Evolutionary conservation across 495 filamentous ascomycete genomes (phyloP).

Genomic region (Ramalina intermedia): DNA sequence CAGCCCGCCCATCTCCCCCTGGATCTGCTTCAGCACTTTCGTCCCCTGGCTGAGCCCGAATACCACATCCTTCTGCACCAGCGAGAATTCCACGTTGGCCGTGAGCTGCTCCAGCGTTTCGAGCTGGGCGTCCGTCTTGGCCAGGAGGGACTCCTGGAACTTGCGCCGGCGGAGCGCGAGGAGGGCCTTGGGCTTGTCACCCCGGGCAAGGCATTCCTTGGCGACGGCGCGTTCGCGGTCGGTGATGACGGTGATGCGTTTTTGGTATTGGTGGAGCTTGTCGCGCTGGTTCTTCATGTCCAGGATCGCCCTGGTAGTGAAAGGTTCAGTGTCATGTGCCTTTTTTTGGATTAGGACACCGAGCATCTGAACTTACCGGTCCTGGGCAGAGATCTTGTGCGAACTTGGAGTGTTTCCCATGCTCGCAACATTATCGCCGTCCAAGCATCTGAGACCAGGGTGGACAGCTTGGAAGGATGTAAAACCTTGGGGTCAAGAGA

Average conservation of each 20-base stretch:
- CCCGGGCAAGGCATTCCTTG: conserved; percentile 56
- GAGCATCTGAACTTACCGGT: conserved; percentile 34
- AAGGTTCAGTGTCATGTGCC: neutral
- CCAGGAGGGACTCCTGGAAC: conserved; percentile 83
- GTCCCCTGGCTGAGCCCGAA: conserved; percentile 91
- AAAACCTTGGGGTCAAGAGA: too few relatives aligned
- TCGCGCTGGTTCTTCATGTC: conserved; percentile 96
- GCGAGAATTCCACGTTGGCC: conserved; percentile 75
- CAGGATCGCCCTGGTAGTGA: conserved; percentile 62
- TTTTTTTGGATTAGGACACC: neutral
- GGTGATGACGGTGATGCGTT: conserved; percentile 71
- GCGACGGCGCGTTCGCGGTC: conserved; percentile 71
- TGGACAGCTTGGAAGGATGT: too few relatives aligned
- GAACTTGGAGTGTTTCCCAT: conserved; percentile 53
- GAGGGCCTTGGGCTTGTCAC: conserved; percentile 67
- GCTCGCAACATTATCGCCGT: conserved; percentile 22
- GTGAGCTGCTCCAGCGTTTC: conserved; percentile 76
- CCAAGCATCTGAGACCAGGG: neutral
- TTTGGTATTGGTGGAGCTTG: conserved; percentile 87
- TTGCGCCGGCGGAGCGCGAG: conserved; percentile 90
- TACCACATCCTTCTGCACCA: conserved; percentile 89
- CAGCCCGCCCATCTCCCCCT: conserved; percentile 90
- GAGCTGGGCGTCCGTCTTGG: conserved; percentile 82
- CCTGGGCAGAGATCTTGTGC: conserved; percentile 57
- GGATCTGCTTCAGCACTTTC: conserved; percentile 72